Base-by-base conservation (phyloP, 352 stramenopile species). In the Phytophthora foliorum region DNA sequence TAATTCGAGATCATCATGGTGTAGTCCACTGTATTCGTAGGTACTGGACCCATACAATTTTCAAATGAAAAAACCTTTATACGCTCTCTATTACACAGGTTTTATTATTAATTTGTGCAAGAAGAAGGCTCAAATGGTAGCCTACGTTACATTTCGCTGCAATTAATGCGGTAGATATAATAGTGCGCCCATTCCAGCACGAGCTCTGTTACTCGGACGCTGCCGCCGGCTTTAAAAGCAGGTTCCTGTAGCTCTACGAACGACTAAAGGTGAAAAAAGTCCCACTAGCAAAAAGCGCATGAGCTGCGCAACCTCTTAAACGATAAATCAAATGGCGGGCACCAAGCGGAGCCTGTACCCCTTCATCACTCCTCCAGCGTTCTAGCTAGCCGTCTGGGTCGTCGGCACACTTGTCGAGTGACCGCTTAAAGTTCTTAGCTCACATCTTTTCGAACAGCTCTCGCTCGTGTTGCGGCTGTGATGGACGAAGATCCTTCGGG, bases 401-500 rank as follows among this genome's bases (percentile, higher is more conserved):
- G 64, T 16, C 6, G 55, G 51, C 57, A 67, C 31, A 21, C 13
- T 69, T 38, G 17, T 29, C 16, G 69, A 66, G 85, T 24, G 93
- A 98, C 36, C 92, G 79, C 45, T 95, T 91, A 80, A 99, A 99
- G 75, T 99, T 99, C 69, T 99, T 90, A 9, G 92, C 91, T 96
- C 97, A 99, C 80, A 98, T 91, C 81, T 98, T 97, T 78, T 99
- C 96, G 76, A 98, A 99, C 44, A 98, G 90, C 45, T 97, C 91
- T 51, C 97, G 84, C 78, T 99, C 95, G 70, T 98, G 87, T 29
- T 90, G 83, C 9, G 97, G 97, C 73, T 99, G 97, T 10, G 93
- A 89, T 34, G 96, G 96, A 52, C 97, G 88, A 69, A 95, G 57
- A 45, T 96, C 89, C 71, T 96, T 96, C 1, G 89, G 89, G 31